A percentile compares a stretch with the other conserved stretches of the same genome.
phyloP scores from a whole-genome alignment of 1,139 yeast genomes.

The Blastobotrys aristatus region DNA sequence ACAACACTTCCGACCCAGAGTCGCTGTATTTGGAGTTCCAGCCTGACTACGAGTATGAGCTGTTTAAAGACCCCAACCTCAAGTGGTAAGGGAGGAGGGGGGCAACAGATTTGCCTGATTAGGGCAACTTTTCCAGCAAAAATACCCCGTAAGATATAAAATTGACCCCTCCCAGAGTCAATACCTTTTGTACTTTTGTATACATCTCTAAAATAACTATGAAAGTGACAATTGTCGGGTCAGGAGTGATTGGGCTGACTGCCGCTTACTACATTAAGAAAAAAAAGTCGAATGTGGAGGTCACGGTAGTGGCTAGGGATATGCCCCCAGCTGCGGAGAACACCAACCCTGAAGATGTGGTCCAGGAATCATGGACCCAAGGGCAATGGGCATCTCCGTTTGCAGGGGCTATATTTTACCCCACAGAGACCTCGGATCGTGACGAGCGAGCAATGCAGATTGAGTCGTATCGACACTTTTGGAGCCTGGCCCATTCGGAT shows the following conservation, averaged over 20 bases:
- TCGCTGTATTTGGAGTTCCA: slow-evolving; percentile 69
- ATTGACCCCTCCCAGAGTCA: no score
- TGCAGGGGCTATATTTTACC: slow-evolving; percentile 75
- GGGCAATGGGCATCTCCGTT: slow-evolving; percentile 59
- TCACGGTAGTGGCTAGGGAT: slow-evolving; percentile 48
- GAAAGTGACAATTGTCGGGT: slow-evolving; percentile 45
- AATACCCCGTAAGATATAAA: background rate
- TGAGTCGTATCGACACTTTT: slow-evolving; percentile 44
- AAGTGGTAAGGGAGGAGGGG: slow-evolving; percentile 15
- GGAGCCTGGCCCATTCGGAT: slow-evolving; percentile 37
- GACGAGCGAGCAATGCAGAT: slow-evolving; percentile 45
- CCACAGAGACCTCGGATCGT: slow-evolving; percentile 44
- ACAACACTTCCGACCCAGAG: slow-evolving; percentile 60
- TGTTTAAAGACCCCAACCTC: slow-evolving; percentile 26
- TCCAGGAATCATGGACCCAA: slow-evolving; percentile 26
- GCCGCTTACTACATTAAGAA: slow-evolving; percentile 45
- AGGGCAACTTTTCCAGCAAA: background rate
- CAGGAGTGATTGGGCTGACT: slow-evolving; percentile 64
- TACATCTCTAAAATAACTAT: no score
- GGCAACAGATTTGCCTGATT: background rate
- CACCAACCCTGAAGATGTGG: slow-evolving; percentile 24
- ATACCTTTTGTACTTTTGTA: no score
- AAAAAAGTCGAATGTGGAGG: slow-evolving; percentile 38
- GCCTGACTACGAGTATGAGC: slow-evolving; percentile 52
- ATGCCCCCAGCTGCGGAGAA: slow-evolving; percentile 60